Conservation (phyloP, 306 rosid species). For the Pterocarpus macrocarpus region DNA sequence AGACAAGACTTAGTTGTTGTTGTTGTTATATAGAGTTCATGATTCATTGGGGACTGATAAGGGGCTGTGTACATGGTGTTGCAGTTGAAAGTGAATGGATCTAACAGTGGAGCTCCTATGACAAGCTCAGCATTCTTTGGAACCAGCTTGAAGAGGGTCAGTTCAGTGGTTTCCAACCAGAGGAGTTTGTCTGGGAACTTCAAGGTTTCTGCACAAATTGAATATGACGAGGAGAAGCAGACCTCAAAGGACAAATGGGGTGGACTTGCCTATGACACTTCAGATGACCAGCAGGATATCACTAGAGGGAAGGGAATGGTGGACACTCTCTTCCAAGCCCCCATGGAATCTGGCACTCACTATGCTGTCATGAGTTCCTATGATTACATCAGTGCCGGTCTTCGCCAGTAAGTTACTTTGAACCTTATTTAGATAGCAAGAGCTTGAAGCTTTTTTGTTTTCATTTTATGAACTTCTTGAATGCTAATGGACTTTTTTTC, state of each 20-base stretch:
- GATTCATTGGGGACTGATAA: not conserved
- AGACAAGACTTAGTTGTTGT: too few species aligned
- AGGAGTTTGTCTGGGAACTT: constrained; percentile 52
- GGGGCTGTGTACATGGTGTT: not conserved
- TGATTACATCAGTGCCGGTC: constrained; percentile 77
- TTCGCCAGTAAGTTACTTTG: constrained; percentile 70
- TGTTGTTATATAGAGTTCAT: too few species aligned
- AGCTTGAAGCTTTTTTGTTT: not conserved
- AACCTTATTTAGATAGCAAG: not conserved
- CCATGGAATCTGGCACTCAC: constrained; percentile 77
- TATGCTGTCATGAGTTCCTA: constrained; percentile 80
- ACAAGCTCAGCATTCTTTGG: constrained; percentile 65
- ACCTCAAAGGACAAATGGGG: constrained; percentile 77
- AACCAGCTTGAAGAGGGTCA: constrained; percentile 55
- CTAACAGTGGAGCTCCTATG: constrained; percentile 30
- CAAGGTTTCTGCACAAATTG: constrained; percentile 53
- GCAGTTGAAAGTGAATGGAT: constrained; percentile 68
- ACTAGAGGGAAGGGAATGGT: constrained; percentile 91
- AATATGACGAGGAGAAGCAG: constrained; percentile 69
- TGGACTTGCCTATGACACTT: constrained; percentile 78
- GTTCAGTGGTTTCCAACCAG: constrained; percentile 39
- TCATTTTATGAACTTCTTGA: not conserved
- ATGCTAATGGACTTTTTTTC: constrained; percentile 39
- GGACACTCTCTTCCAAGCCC: constrained; percentile 82
- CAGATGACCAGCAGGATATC: constrained; percentile 94